Evolutionary conservation across 352 stramenopile species (phyloP).

Genomic region (Pythium dissimile): DNA sequence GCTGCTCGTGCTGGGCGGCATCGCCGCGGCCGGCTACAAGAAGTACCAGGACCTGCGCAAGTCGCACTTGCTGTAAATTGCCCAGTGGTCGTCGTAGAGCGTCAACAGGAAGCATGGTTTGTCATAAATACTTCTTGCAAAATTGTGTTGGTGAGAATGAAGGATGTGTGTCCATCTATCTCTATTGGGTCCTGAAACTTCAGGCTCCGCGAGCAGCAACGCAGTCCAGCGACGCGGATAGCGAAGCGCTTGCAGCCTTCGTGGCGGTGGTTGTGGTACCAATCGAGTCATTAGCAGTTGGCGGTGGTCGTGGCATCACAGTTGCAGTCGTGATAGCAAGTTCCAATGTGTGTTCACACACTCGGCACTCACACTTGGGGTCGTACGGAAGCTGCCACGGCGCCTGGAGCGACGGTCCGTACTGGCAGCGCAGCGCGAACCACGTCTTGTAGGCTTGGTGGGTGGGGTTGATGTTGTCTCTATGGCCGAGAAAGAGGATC

Average conservation of each 20-base stretch:
- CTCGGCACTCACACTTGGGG: conserved; percentile 44
- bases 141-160: not conserved
- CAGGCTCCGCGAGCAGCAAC: too few species aligned
- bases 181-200: too few species aligned
- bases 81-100: not conserved
- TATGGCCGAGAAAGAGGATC: conserved; percentile 56
- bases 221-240: too few species aligned
- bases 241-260: too few species aligned
- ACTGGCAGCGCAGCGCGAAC: conserved; percentile 67
- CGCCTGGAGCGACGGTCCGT: conserved; percentile 36
- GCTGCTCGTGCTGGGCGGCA: conserved; percentile 55
- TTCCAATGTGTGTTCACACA: conserved; percentile 47
- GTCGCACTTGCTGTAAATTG: conserved; percentile 75
- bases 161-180: not conserved
- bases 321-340: conserved; percentile 1
- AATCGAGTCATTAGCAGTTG: too few species aligned
- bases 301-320: not conserved
- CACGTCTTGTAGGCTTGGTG: conserved; percentile 46
- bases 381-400: conserved; percentile 63
- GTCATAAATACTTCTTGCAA: conserved; percentile 1
- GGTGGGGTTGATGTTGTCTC: conserved; percentile 64
- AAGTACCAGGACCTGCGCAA: conserved; percentile 88
- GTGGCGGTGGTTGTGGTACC: too few species aligned
- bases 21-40: conserved; percentile 69
- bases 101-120: not conserved